Evolutionary conservation across 352 stramenopile genomes (phyloP).

Genomic region (Globisporangium cystogenes): DNA sequence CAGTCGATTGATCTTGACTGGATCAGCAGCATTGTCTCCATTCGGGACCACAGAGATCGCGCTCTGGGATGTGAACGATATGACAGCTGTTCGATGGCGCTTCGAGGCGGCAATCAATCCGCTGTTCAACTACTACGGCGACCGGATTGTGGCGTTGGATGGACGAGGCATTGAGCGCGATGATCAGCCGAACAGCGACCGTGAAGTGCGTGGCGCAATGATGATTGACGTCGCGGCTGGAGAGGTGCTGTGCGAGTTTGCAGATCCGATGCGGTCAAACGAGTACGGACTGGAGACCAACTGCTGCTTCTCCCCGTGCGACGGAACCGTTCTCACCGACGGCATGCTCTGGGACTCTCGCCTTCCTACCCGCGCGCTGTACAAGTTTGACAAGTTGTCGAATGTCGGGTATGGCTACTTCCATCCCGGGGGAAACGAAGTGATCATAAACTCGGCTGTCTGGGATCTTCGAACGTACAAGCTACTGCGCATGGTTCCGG

Average conservation of each 20-base stretch:
- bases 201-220: slow-evolving; percentile 39
- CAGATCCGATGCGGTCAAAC: slow-evolving; percentile 60
- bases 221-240: slow-evolving; percentile 71
- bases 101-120: slow-evolving; percentile 51
- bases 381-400: slow-evolving; percentile 89
- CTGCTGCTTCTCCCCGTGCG: slow-evolving; percentile 67
- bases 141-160: slow-evolving; percentile 66
- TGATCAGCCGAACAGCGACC: slow-evolving; percentile 21
- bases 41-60: slow-evolving; percentile 59
- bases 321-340: slow-evolving; percentile 71
- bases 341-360: slow-evolving; percentile 81
- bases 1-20: slow-evolving; percentile 54
- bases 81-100: slow-evolving; percentile 55
- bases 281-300: slow-evolving; percentile 76
- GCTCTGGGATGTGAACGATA: slow-evolving; percentile 67
- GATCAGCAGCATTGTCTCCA: slow-evolving; percentile 33
- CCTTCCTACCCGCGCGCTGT: slow-evolving; percentile 59
- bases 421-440: slow-evolving; percentile 85
- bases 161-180: slow-evolving; percentile 30
- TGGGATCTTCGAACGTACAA: slow-evolving; percentile 87
- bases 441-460: slow-evolving; percentile 87
- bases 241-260: slow-evolving; percentile 49
- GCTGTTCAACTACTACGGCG: slow-evolving; percentile 76
- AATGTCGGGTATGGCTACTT: slow-evolving; percentile 82
- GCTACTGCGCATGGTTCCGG: slow-evolving; percentile 79